Evolutionary conservation across 495 filamentous ascomycete genomes (phyloP).

Genomic region (Saxispiralis lemnorum): DNA sequence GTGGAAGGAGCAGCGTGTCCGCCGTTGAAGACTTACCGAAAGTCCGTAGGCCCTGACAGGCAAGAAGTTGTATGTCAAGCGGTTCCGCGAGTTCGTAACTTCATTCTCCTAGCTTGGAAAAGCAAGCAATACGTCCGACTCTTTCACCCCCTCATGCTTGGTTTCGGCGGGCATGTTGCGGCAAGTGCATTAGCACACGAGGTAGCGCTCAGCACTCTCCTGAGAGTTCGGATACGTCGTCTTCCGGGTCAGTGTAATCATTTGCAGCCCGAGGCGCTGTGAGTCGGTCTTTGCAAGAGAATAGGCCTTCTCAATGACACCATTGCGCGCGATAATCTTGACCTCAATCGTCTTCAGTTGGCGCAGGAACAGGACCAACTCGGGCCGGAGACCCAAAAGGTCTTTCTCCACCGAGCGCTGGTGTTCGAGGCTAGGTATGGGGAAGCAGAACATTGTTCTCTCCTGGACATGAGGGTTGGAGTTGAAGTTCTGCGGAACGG

Average conservation of each 20-base stretch:
- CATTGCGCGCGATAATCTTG: not conserved
- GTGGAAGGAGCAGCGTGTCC: not conserved
- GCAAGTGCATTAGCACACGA: not conserved
- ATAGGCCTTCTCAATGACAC: not conserved
- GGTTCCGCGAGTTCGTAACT: not conserved
- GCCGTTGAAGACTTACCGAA: conserved; percentile 3
- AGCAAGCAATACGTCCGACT: conserved; percentile 1
- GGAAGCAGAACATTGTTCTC: conserved; percentile 7
- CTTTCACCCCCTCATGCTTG: not conserved
- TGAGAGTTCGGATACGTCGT: not conserved
- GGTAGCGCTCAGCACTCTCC: not conserved
- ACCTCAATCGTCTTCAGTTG: conserved; percentile 4
- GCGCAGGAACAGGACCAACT: conserved; percentile 10
- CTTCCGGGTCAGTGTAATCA: not conserved
- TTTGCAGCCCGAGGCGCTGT: not conserved
- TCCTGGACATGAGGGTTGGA: not conserved
- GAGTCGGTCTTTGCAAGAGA: not conserved
- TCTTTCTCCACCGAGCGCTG: not conserved
- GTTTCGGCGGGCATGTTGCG: conserved; percentile 3
- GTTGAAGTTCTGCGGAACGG: conserved; percentile 2
- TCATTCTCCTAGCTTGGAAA: conserved; percentile 5
- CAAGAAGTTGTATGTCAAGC: conserved; percentile 6
- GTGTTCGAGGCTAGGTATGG: not conserved
- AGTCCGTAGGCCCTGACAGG: conserved; percentile 9
- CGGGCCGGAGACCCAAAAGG: not conserved